Evolutionary conservation across 352 stramenopile genomes (phyloP).

Genomic region (Globisporangium nunn): DNA sequence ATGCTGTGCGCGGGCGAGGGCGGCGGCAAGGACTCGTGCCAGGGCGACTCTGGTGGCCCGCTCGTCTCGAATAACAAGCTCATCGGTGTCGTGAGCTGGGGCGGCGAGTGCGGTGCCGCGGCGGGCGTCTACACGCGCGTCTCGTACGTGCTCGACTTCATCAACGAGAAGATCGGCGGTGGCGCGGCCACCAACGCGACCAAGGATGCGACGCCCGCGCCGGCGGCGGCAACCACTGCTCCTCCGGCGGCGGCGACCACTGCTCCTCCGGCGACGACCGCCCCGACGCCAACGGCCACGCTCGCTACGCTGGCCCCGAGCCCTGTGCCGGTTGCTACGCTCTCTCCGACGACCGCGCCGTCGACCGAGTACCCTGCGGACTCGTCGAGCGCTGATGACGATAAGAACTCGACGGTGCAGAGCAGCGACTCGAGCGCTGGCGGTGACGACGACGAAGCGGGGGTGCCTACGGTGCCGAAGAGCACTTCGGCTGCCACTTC

Average conservation of each 20-base stretch:
- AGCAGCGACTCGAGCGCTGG: background rate
- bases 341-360: background rate
- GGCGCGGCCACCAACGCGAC: conserved; percentile 12
- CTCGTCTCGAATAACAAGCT: conserved; percentile 45
- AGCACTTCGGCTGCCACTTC: conserved; percentile 1
- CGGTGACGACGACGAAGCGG: background rate
- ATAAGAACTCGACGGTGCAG: too few relatives aligned
- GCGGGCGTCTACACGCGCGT: conserved; percentile 54
- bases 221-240: background rate
- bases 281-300: background rate
- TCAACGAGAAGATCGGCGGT: conserved; percentile 40
- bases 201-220: background rate
- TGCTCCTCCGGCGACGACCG: background rate
- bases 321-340: background rate
- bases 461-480: conserved; percentile 3
- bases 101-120: conserved; percentile 39
- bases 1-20: conserved; percentile 58
- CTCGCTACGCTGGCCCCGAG: background rate
- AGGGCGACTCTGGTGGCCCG: conserved; percentile 59
- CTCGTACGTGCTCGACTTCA: conserved; percentile 42
- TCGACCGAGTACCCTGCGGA: conserved; percentile 1
- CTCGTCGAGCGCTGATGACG: background rate
- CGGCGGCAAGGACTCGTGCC: conserved; percentile 47
- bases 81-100: conserved; percentile 66
- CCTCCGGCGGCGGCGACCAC: background rate